Base-by-base conservation (phyloP, 2,329 filamentous ascomycete species). In the Cryphonectria radicalis region DNA sequence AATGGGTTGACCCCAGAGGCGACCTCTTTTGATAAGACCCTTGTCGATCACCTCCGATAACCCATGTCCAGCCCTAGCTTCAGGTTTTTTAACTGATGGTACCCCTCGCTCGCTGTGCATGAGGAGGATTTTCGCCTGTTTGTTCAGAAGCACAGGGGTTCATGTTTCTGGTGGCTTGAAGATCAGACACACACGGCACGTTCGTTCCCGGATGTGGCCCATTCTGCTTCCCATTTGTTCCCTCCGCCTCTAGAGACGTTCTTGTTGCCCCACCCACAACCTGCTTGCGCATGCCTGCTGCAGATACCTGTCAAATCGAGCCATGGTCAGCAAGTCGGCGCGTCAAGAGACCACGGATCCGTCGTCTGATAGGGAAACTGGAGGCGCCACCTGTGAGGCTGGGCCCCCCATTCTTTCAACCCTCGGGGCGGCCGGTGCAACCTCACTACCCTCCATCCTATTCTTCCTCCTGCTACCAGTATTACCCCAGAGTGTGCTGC, bases 261-360 rank as follows among this genome's bases (percentile, higher is more conserved):
- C 37, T 11, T 40, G 37, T 25, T 46, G 62, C 37, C 8, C 62
- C 62, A 64, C n/a, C 3, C 43, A 32, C 37, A 42, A 28, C 6
- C 37, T 28, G n/a, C 37, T 43, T 43, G 62, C 62, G n/a, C 62
- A 25, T 13, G 62, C 62, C 42, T 28, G 40, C 40, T 64, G 62
- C 62, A 46, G 62, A 64, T 64, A 64, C 62, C 62, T 64, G 62
- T 64, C 62, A 40, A 43, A 64, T 64, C 62, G 62, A 64, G 62
- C 25, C 62, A 64, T 64, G 35, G 62, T 64, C 63, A 65, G 63
- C 42, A 50, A 57, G 43, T 46, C 63, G 63, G 43, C 43, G 63
- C 63, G 28, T 35, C 63, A 65, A 32, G 42, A 46, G 43, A 50
- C 63, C 43, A 46, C 42, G 42, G 63, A 17, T 28, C 63, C 42